A percentile compares a stretch with the other conserved stretches of the same genome.
Conservation (phyloP, 2,329 filamentous ascomycete genomes). For the Hypoxylon sp. region DNA sequence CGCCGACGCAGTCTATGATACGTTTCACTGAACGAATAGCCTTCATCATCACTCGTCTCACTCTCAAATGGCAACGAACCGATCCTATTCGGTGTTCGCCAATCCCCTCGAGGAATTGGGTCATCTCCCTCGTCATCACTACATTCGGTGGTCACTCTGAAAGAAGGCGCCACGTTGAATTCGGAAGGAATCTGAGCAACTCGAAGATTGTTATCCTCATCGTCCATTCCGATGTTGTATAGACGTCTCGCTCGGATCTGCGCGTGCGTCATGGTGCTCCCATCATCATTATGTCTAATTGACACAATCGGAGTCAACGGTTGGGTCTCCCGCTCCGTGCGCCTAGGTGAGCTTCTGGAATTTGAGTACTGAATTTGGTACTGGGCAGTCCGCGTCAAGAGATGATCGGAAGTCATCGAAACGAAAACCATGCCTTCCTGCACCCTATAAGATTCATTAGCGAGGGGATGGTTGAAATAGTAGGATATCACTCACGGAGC, state of each 20-base stretch:
- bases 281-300: conserved; percentile 66
- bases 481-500: conserved; percentile 76
- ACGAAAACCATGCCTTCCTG: conserved; percentile 94
- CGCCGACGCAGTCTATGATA: conserved; percentile 50
- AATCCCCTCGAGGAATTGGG: conserved; percentile 48
- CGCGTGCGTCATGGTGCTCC: conserved; percentile 61
- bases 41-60: conserved; percentile 58
- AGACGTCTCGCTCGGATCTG: conserved; percentile 61
- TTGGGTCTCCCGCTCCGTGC: conserved; percentile 49
- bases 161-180: conserved; percentile 64
- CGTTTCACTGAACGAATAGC: conserved; percentile 50
- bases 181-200: conserved; percentile 70
- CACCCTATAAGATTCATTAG: conserved; percentile 66
- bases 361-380: conserved; percentile 78
- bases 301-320: conserved; percentile 60
- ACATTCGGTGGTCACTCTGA: conserved; percentile 70
- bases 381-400: conserved; percentile 77
- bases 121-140: conserved; percentile 70
- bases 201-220: conserved; percentile 61
- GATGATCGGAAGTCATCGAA: conserved; percentile 84
- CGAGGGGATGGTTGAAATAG: conserved; percentile 51
- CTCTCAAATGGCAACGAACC: conserved; percentile 69
- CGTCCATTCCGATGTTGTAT: conserved; percentile 58
- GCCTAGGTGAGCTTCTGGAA: conserved; percentile 45
- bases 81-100: conserved; percentile 65